Conservation (phyloP, 495 filamentous ascomycete species). For the Penicillium riverlandense region DNA sequence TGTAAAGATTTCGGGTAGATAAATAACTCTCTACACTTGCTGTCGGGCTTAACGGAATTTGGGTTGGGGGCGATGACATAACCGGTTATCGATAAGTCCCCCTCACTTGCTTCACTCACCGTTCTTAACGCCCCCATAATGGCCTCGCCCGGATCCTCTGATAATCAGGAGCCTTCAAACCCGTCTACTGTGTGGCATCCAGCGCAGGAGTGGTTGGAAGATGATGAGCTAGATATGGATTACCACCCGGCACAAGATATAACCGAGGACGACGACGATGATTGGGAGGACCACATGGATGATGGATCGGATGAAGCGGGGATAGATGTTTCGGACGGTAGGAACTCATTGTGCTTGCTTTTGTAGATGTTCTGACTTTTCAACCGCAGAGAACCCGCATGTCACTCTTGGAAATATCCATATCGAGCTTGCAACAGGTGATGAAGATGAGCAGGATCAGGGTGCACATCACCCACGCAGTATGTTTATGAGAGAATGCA, state of each 20-base stretch:
- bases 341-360: conserved; percentile 32
- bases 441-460: conserved; percentile 28
- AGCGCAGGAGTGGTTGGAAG: conserved; percentile 37
- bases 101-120: conserved; percentile 7
- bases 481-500: conserved; percentile 1
- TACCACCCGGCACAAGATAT: conserved; percentile 9
- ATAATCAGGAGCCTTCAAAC: conserved; percentile 1
- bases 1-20: background rate
- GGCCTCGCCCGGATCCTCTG: conserved; percentile 4
- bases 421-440: conserved; percentile 40
- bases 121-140: conserved; percentile 7
- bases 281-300: conserved; percentile 16
- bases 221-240: conserved; percentile 19
- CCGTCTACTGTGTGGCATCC: conserved; percentile 22
- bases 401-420: conserved; percentile 37
- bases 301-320: conserved; percentile 40
- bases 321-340: conserved; percentile 23
- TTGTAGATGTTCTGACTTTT: conserved; percentile 14
- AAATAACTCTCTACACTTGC: background rate
- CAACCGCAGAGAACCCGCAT: conserved; percentile 16
- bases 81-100: conserved; percentile 22
- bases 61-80: conserved; percentile 4
- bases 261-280: conserved; percentile 4
- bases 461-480: conserved; percentile 11
- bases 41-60: conserved; percentile 6